Percentiles rank a stretch among this genome's conserved stretches.
These are phyloP conservation scores for Quercus lobata DNA, from an alignment of 331 rosid genomes.

Conservation along the genomic window DNA sequence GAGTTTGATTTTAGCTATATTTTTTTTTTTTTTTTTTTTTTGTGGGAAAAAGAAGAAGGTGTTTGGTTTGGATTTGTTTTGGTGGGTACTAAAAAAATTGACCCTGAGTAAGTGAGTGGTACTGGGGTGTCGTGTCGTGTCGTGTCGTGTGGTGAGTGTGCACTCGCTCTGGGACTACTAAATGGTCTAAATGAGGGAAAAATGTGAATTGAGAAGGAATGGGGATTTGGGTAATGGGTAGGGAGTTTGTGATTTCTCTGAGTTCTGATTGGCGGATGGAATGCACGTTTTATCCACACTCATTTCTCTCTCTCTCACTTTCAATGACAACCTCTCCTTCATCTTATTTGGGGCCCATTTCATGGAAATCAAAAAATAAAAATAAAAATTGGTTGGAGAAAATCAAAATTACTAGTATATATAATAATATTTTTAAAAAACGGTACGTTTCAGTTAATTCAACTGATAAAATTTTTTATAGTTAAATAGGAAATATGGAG, in stretches of 20 bases:
- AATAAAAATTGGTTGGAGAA: too few relatives aligned
- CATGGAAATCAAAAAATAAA: not conserved
- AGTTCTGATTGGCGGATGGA: conserved; percentile 57
- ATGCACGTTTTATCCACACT: conserved; percentile 78
- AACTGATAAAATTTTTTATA: accelerated
- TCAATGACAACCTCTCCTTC: conserved; percentile 3
- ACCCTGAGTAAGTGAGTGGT: too few relatives aligned
- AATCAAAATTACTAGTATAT: too few relatives aligned
- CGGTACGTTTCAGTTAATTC: accelerated
- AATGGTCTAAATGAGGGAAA: too few relatives aligned
- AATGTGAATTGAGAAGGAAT: not conserved
- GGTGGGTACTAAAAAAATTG: not conserved
- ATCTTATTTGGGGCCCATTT: conserved; percentile 10
- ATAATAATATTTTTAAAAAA: too few relatives aligned
- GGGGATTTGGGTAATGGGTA: conserved; percentile 22
- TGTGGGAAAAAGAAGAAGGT: too few relatives aligned
- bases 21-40: too few relatives aligned
- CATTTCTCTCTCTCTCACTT: conserved; percentile 11
- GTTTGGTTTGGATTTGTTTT: not conserved
- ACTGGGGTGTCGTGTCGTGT: too few relatives aligned
- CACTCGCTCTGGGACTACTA: too few relatives aligned
- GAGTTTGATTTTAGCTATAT: not conserved
- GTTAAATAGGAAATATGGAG: accelerated
- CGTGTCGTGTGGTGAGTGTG: too few relatives aligned
- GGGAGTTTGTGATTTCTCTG: conserved; percentile 50